Evolutionary conservation across 163 green algal species (phyloP), one percentile per base, ranked within the genome.

Genomic region (Chlorella variabilis): DNA sequence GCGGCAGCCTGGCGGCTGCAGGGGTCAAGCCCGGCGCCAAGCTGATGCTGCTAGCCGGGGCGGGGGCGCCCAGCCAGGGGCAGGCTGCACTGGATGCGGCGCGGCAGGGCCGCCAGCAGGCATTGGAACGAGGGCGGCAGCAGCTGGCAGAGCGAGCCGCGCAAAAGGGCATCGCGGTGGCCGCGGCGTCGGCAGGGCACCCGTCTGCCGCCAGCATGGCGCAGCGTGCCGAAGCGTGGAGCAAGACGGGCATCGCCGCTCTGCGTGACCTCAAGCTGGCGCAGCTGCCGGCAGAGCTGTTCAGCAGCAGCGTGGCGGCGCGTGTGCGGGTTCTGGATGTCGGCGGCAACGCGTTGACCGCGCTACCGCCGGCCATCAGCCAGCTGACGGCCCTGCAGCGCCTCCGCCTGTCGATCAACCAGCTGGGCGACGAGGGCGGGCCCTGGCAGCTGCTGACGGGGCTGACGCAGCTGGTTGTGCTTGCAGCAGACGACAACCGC

Each of bases 191-290:
- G 29, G 20, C 34, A 36, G 67, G 9, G n/a, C 4, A 6, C 61
- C 29, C 41, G 17, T 15, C n/a, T 4, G 51, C 59, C 2, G 68
- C 59, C 29, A 51, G 21, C 51, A 71, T 90, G 76, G 41, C 23
- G 23, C 74, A 86, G 54, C 75, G 86, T 15, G 45, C 65, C 21
- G 66, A 39, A n/a, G 58, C 59, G 9, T 92, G 89, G 87, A 27
- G 41, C 45, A 92, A 90, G 80, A 94, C 87, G 20, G 89, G 87
- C n/a, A 85, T 93, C 25, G 82, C 90, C 13, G 62, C 85, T 0
- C 42, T 93, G 42, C 71, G 88, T 0, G 90, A 91, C 68, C 70
- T 90, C 69, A 75, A 70, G 56, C 82, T 94, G 38, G 36, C 33
- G 0, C 42, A 59, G 11, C 38, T 93, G 36, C 88, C 89, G 0